Evolutionary conservation across 2,329 filamentous ascomycete genomes (phyloP), one percentile per base, ranked within the genome.

Genomic region (Gliomastix tumulicola): DNA sequence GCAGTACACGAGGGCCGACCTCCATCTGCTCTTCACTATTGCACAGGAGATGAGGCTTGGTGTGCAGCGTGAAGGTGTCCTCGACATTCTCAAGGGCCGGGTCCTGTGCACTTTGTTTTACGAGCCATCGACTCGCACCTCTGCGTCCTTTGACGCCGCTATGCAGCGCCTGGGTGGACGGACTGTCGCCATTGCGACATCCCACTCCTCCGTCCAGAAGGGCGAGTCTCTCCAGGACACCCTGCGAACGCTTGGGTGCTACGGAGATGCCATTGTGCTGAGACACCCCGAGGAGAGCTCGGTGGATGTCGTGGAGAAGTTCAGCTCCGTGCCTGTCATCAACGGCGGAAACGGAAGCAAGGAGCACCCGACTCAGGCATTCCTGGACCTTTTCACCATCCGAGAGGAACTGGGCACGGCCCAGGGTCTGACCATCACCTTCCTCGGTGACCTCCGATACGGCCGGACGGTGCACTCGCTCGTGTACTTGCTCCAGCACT

Each of bases 351-450:
- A 98, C 58, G 92, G 92, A 45, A 88, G 84, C 63, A 82, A 87
- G 51, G 92, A 98, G 68, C 92, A 98, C 65, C 92, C 92, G 1
- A 98, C 92, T 0, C 92, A 98, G 65, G 92, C 92, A 1, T 92
- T 98, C 74, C 71, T 98, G 17, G 92, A 98, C 54, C 82, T 98
- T 40, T 98, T 96, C 71, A 97, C 92, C 37, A 98, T 98, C 55
- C 87, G 92, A 48, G 92, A 98, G 64, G 92, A 98, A 63, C 74
- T 97, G 8, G 92, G 92, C 45, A 96, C 89, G 1, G 90, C 97
- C 39, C 89, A 90, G 55, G 90, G 90, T 36, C 71, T 98, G 45
- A 97, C 88, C 31, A 94, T 98, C 55, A 98, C 92, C 35, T 98
- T 98, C 61, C 74, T 88, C 31, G 92, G 92, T 51, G 92, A 98